These are phyloP conservation scores for Pyrenochaeta sp. DNA, from an alignment of 2,329 filamentous ascomycete species.

Conservation along the genomic window DNA sequence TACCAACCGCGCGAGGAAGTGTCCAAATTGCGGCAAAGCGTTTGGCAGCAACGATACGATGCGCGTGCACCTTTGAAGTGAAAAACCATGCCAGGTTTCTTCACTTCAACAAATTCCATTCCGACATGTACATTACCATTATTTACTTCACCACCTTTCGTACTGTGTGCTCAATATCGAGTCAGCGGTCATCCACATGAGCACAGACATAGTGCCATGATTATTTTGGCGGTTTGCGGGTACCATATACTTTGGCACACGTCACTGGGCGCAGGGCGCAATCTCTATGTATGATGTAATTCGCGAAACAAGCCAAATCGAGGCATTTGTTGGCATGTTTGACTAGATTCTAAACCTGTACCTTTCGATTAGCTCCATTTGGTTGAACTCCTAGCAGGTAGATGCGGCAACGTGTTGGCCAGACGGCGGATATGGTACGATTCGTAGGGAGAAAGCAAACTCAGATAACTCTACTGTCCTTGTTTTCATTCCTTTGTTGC, in stretches of 20 bases:
- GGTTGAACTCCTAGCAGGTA: slow-evolving; percentile 8
- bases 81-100: background rate
- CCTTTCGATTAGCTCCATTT: slow-evolving; percentile 5
- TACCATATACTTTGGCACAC: slow-evolving; percentile 5
- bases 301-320: slow-evolving; percentile 10
- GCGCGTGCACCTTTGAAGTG: slow-evolving; percentile 55
- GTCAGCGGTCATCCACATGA: slow-evolving; percentile 5
- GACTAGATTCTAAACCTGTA: slow-evolving; percentile 11
- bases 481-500: background rate
- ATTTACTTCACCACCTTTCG: slow-evolving; percentile 14
- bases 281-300: slow-evolving; percentile 18
- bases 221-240: slow-evolving; percentile 14
- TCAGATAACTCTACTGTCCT: background rate
- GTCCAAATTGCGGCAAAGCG: slow-evolving; percentile 88
- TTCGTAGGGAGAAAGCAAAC: slow-evolving; percentile 8
- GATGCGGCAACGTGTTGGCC: slow-evolving; percentile 4
- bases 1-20: slow-evolving; percentile 90
- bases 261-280: background rate
- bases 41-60: slow-evolving; percentile 94
- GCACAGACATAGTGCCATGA: slow-evolving; percentile 7
- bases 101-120: slow-evolving; percentile 2
- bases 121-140: slow-evolving; percentile 18
- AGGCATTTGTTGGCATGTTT: slow-evolving; percentile 15
- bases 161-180: slow-evolving; percentile 7
- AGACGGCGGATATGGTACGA: background rate